These are phyloP conservation scores for Theileria annulata DNA, from an alignment of 169 alveolate species.

Conservation along the genomic window DNA sequence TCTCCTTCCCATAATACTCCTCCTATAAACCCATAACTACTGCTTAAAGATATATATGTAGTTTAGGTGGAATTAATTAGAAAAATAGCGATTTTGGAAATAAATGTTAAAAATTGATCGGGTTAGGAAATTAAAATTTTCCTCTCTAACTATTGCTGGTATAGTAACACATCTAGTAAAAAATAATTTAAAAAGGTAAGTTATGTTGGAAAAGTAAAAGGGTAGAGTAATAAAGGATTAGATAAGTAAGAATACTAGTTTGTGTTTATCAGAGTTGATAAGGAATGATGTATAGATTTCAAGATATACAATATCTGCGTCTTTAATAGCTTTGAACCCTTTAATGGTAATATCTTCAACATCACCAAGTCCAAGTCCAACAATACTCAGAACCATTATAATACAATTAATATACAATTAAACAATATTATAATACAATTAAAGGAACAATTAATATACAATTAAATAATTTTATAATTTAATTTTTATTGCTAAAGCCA, in stretches of 20 bases:
- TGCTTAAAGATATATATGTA: constrained; percentile 56
- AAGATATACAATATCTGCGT: constrained; percentile 84
- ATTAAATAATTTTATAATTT: constrained; percentile 8
- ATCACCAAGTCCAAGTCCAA: constrained; percentile 93
- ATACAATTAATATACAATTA: constrained; percentile 1
- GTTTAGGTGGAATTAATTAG: not conserved
- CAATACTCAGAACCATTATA: constrained; percentile 88
- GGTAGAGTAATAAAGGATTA: not conserved
- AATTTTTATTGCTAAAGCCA: not conserved
- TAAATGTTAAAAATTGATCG: no score
- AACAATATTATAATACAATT: not conserved
- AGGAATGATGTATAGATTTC: constrained; percentile 94
- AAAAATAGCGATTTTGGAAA: no score
- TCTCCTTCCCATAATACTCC: constrained; percentile 78
- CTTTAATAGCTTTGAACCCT: constrained; percentile 86
- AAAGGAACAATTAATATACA: constrained; percentile 9
- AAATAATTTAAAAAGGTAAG: not conserved
- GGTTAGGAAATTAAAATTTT: no score
- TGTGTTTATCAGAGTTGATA: constrained; percentile 72
- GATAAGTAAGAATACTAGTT: constrained; percentile 63
- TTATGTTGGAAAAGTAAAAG: not conserved
- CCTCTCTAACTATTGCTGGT: no score
- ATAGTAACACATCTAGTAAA: no score
- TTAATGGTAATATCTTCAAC: constrained; percentile 90
- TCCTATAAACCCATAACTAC: constrained; percentile 33